Evolutionary conservation across 345 rosid species (phyloP).

Genomic region (Brassica napus): DNA sequence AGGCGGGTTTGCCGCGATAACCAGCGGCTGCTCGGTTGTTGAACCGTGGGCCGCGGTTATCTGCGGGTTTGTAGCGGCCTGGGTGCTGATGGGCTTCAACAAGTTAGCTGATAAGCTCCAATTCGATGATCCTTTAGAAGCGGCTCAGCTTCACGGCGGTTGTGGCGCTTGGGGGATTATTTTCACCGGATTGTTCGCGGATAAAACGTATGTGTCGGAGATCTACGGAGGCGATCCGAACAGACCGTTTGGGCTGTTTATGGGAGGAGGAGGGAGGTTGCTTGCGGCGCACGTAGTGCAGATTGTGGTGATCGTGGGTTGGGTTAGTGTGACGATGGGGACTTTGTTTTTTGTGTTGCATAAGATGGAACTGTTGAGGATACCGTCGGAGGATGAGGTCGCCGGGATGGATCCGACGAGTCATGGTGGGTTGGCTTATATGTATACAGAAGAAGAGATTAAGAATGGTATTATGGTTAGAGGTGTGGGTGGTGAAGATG

Average conservation of each 20-base stretch:
- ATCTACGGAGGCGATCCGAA: constrained; percentile 41
- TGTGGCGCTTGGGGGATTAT: constrained; percentile 50
- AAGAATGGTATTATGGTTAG: constrained; percentile 29
- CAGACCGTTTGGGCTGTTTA: constrained; percentile 43
- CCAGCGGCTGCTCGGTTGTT: constrained; percentile 47
- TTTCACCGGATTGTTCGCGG: constrained; percentile 46
- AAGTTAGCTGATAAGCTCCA: constrained; percentile 37
- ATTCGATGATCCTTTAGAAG: constrained; percentile 54
- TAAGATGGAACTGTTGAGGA: constrained; percentile 41
- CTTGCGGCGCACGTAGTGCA: constrained; percentile 45
- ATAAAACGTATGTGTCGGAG: constrained; percentile 32
- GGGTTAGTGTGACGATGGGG: constrained; percentile 53
- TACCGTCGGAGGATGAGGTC: constrained; percentile 44
- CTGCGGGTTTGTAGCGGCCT: constrained; percentile 48
- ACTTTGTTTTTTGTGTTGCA: constrained; percentile 37
- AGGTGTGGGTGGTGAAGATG: constrained; percentile 6
- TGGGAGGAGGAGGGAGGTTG: constrained; percentile 51
- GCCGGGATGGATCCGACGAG: constrained; percentile 49
- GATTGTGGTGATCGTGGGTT: constrained; percentile 39
- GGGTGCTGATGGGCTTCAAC: constrained; percentile 47
- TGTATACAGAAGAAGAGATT: constrained; percentile 34
- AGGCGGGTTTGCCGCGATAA: constrained; percentile 52
- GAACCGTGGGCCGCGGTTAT: constrained; percentile 49
- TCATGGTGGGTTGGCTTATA: constrained; percentile 48
- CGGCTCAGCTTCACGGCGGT: constrained; percentile 52